Base-by-base conservation (phyloP, 768 basidiomycete species). In the Amanita rimosa region DNA sequence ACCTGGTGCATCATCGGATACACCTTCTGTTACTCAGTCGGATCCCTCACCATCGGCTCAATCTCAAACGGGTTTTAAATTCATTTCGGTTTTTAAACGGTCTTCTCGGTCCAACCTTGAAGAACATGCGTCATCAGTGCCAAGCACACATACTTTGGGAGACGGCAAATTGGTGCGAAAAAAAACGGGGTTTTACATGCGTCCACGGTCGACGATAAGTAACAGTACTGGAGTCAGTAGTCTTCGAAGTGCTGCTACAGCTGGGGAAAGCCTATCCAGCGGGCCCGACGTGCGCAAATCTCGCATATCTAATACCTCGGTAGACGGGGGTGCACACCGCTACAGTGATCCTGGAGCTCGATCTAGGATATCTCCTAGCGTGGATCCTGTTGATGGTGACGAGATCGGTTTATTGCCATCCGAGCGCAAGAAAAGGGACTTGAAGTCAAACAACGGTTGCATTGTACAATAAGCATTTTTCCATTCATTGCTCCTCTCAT, bases 1-100 rank as follows among this genome's bases (percentile, higher is more conserved):
- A 2, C 63, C 67, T 19, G 70, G 68, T 29, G 72, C 77, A 36
- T 69, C 72, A 36, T 79, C 81, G 3, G 83, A 85, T 51, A 75
- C 76, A 34, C 65, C 77, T 0, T 78, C 71, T 46, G 65, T 70
- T 44, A 59, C 62, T 11, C 62, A 57, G 2, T 54, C 68, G 9
- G 62, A 67, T 9, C 52, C 60, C 16, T 55, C 59, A 13, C 39
- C 42, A 37, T 53, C 61, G 22, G 53, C 55, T 11, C 73, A 73
- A 50, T 67, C 79, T 11, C 73, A 81, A 4, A 75, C 74, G 4
- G 80, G 75, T 6, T 83, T 78, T 68, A 84, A 73, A 60, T 76
- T 85, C 51, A 71, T 81, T 51, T 69, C 73, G 19, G 76, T 73
- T 11, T 83, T 85, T 64, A 83, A 76, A 52, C 74, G 75, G 33